Evolutionary conservation across 441 rosid species (phyloP).

Genomic region (Arabidopsis hybrid): DNA sequence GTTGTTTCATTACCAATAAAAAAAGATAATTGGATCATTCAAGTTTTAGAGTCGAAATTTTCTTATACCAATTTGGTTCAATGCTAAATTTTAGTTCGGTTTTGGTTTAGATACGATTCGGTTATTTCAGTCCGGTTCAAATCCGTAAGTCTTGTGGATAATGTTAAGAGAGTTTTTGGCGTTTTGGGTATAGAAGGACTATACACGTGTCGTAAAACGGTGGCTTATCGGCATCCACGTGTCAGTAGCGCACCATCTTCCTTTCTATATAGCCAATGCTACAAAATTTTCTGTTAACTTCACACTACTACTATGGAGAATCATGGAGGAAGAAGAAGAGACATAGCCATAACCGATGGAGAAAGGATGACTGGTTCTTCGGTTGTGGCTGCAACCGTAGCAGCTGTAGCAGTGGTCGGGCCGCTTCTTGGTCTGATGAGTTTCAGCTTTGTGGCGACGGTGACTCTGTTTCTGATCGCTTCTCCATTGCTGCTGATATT

Average conservation of each 20-base stretch:
- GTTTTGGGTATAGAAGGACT: conserved; percentile 22
- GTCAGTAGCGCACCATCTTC: conserved; percentile 8
- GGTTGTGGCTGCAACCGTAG: conserved; percentile 33
- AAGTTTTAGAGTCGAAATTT: background rate
- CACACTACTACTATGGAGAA: conserved; percentile 28
- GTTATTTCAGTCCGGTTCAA: conserved; percentile 17
- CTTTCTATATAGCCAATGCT: conserved; percentile 11
- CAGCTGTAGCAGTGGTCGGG: conserved; percentile 38
- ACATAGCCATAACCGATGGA: conserved; percentile 15
- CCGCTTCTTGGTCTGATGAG: conserved; percentile 45
- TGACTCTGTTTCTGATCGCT: conserved; percentile 40
- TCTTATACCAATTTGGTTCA: background rate
- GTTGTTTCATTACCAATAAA: background rate
- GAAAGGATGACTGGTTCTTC: background rate
- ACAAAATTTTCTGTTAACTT: background rate
- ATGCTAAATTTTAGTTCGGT: conserved; percentile 3
- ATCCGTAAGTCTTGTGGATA: conserved; percentile 29
- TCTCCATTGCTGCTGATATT: conserved; percentile 47
- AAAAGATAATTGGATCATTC: background rate
- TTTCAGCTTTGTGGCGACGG: conserved; percentile 44
- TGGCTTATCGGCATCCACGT: conserved; percentile 36
- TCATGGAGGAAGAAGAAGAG: conserved; percentile 33
- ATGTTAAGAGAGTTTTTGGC: conserved; percentile 26
- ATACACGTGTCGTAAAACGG: conserved; percentile 11
- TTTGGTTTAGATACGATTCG: conserved; percentile 4